Evolutionary conservation across 345 rosid genomes (phyloP), one percentile per base, ranked within the genome.

Genomic region (Citropsis articulata): DNA sequence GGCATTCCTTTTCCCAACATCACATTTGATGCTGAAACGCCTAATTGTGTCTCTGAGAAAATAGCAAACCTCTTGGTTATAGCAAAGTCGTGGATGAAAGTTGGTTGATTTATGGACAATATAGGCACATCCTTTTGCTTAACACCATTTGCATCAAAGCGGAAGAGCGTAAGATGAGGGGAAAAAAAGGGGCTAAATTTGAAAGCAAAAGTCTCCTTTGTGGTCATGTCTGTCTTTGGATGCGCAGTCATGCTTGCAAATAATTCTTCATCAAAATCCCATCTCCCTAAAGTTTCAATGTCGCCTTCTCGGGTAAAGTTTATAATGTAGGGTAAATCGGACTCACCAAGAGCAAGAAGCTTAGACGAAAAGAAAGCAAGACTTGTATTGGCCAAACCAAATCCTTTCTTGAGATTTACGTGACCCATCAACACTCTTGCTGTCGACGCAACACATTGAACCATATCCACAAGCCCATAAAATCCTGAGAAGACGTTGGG

Each of bases 241-340:
- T 79, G 85, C 1, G 83, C 83, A 5, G 81, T 83, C 85, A 83
- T 79, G 80, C 30, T 76, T 2, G 75, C 50, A 6, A 76, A 48
- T 16, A 83, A 35, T 35, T 66, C 72, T 19, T 36, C 38, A 33
- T 66, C 33, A 35, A 83, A 35, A 33, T 83, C 72, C 82, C 80
- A 76, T 42, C 85, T 62, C 0, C 80, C 77, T 12, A 36, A 27
- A 9, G 85, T 76, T 30, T 72, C 33, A n/a, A 72, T 24, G 12
- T 76, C 80, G 31, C 82, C 85, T 1, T 66, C 36, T 36, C 50
- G 55, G 19, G 80, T 83, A 53, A 60, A 3, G 7, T 9, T 5
- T 12, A 83, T 14, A 1, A 67, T 22, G 22, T 83, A 83, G 0
- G 85, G 85, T 4, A 79, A 60, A 60, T 83, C 80, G 25, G 82